phyloP scores from a whole-genome alignment of 345 rosid species.

The Murraya paniculata region DNA sequence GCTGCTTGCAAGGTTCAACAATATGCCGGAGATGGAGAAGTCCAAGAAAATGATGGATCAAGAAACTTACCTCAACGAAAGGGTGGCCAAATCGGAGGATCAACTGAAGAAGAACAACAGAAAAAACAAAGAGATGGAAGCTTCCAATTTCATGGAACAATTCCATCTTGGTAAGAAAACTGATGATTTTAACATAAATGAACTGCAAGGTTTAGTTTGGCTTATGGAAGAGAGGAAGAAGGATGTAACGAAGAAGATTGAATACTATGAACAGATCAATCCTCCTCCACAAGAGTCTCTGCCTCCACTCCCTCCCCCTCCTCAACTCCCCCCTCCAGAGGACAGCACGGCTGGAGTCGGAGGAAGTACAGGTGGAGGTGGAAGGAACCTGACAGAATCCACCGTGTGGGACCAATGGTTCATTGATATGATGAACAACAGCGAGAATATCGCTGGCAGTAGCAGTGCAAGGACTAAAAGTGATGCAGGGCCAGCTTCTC shows the following conservation, averaged over 20 bases:
- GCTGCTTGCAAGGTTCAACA: constrained; percentile 17
- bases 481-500: background rate
- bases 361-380: background rate
- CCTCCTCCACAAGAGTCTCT: background rate
- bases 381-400: background rate
- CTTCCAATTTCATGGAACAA: constrained; percentile 21
- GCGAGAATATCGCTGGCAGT: background rate
- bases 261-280: constrained; percentile 4
- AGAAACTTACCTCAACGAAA: constrained; percentile 32
- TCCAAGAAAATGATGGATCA: constrained; percentile 32
- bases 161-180: constrained; percentile 1
- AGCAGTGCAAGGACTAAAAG: background rate
- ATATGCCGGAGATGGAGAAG: constrained; percentile 26
- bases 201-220: constrained; percentile 21
- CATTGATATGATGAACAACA: background rate
- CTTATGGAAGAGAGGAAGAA: constrained; percentile 23
- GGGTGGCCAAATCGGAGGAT: constrained; percentile 20
- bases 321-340: background rate
- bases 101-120: constrained; percentile 11
- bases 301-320: background rate
- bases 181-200: constrained; percentile 1
- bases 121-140: constrained; percentile 22
- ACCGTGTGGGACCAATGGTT: constrained; percentile 3
- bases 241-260: constrained; percentile 15
- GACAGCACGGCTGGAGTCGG: background rate